Conservation (phyloP, 257 asterid species). For the Lithospermum erythrorhizon region DNA sequence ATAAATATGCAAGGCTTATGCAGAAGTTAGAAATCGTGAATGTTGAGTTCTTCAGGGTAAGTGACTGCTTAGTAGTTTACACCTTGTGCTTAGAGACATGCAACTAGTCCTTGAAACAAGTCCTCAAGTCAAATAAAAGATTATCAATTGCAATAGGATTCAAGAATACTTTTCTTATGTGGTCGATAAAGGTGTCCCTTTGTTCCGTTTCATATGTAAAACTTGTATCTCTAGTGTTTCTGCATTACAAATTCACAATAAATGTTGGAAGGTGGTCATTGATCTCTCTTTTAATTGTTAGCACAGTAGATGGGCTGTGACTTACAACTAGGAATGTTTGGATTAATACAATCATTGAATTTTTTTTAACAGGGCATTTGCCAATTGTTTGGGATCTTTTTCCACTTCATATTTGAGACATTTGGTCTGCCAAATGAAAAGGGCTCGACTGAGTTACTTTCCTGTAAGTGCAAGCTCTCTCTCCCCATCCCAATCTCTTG, state of each 20-base stretch:
- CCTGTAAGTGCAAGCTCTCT: conserved; percentile 49
- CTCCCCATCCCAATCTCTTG: neutral
- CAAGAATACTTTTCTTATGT: neutral
- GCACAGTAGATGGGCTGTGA: no score
- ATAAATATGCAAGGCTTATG: conserved; percentile 95
- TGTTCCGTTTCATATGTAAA: neutral
- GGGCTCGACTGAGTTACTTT: conserved; percentile 35
- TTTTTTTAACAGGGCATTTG: conserved; percentile 57
- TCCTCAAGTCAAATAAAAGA: conserved; percentile 1
- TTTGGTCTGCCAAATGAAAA: conserved; percentile 73
- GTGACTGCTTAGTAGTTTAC: conserved; percentile 14
- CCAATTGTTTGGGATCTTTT: conserved; percentile 89
- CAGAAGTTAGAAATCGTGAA: conserved; percentile 89
- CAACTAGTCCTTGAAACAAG: neutral
- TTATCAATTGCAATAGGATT: conserved; percentile 10
- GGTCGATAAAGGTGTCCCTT: neutral
- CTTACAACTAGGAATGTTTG: neutral
- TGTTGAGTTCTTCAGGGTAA: conserved; percentile 86
- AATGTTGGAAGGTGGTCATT: no score
- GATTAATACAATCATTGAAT: neutral
- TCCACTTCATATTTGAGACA: conserved; percentile 70
- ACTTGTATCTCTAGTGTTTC: no score
- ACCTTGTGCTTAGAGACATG: conserved; percentile 8
- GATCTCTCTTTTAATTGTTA: no score
- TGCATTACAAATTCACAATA: neutral